Percentiles rank a stretch among this genome's conserved stretches.
Conservation (phyloP, 2,329 filamentous ascomycete genomes). For the Aurifilum marmelostoma region DNA sequence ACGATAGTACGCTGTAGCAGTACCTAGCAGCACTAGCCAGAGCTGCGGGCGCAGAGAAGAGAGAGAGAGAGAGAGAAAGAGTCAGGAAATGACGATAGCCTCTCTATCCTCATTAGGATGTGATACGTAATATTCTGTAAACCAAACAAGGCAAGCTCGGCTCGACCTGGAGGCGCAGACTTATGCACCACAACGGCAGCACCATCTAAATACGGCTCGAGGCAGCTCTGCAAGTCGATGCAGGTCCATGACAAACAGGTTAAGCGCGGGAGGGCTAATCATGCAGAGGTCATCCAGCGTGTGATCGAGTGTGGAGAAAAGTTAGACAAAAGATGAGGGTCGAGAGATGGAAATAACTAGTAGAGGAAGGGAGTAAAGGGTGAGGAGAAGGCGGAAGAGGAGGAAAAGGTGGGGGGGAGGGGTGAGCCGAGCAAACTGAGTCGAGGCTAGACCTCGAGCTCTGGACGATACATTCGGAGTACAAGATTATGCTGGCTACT, state of each 20-base stretch:
- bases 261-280: conserved; percentile 28
- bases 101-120: not conserved
- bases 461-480: not conserved
- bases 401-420: not conserved
- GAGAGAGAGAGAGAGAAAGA: too few species aligned
- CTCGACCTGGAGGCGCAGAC: not conserved
- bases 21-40: not conserved
- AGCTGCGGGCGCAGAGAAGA: not conserved
- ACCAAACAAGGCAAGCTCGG: not conserved
- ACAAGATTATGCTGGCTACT: not conserved
- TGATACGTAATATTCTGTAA: conserved; percentile 4
- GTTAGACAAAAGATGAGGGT: not conserved
- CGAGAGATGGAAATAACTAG: not conserved
- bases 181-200: not conserved
- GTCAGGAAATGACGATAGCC: not conserved
- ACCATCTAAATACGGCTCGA: conserved; percentile 1
- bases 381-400: not conserved
- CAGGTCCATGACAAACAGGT: conserved; percentile 26
- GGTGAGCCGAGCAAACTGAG: conserved; percentile 14
- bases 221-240: conserved; percentile 12
- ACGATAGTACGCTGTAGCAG: not conserved
- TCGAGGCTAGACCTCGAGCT: not conserved
- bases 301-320: conserved; percentile 18
- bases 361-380: not conserved
- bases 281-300: conserved; percentile 25